Evolutionary conservation across 495 filamentous ascomycete genomes (phyloP), one percentile per base, ranked within the genome.

Genomic region (Haplographium delicatum): DNA sequence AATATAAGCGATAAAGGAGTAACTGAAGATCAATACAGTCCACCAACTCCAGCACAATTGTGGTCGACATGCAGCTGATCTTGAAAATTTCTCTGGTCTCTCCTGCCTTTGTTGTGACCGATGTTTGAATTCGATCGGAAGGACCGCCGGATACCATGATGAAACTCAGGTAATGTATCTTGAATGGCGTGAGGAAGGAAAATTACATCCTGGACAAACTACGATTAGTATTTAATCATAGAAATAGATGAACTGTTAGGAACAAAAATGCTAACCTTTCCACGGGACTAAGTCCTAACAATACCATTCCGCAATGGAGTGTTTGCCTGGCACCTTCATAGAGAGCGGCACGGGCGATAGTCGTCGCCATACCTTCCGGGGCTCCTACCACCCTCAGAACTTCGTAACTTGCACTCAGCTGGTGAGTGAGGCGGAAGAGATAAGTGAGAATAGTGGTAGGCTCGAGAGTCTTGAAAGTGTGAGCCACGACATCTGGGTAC

Each of bases 381-480:
- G 33, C 33, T 35, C 33, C 33, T 16, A 35, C 33, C 5, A 35
- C 33, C 33, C 33, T 35, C 33, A 35, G 33, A 35, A 35, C 33
- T 11, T 35, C 33, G 33, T 35, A 35, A 35, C 33, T 35, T 35
- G 33, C n/a, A 35, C 33, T 35, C 33, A 35, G 33, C 33, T 35
- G 33, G 33, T 35, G 33, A 35, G 33, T 35, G 18, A 35, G 33
- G 33, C 33, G 33, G 3, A 35, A 35, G 18, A 35, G 33, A n/a
- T 35, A 35, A 35, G 33, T 35, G 33, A 35, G 33, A 35, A 35
- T 35, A 35, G 33, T 35, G 1, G 33, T 35, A 35, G 33, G 33
- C 33, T 35, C 33, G 33, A 35, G 33, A 35, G 33, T 35, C 33
- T 35, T 35, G 33, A 35, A 35, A 35, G 33, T 35, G 18, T 35